Evolutionary conservation across 192 early-diverging fungal species (phyloP).

Genomic region (Radiomyces spectabilis): DNA sequence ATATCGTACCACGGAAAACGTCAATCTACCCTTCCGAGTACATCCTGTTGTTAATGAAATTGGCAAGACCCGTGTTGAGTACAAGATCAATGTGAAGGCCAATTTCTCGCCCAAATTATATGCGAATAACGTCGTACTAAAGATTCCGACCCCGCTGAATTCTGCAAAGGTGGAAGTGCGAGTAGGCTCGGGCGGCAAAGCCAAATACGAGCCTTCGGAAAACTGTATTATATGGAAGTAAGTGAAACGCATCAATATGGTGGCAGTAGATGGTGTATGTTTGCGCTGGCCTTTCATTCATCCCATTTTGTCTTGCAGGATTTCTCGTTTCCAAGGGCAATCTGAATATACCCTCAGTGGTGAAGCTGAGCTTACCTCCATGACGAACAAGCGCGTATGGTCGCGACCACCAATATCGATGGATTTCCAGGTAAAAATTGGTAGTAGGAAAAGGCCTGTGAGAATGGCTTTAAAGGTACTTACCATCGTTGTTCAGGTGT

Average conservation of each 20-base stretch:
- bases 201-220: slow-evolving; percentile 91
- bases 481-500: slow-evolving; percentile 41
- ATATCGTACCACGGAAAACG: slow-evolving; percentile 91
- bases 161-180: slow-evolving; percentile 77
- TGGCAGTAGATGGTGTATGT: too few relatives aligned
- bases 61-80: slow-evolving; percentile 76
- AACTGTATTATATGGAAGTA: slow-evolving; percentile 95
- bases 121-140: slow-evolving; percentile 84
- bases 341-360: slow-evolving; percentile 77
- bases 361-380: slow-evolving; percentile 75
- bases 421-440: slow-evolving; percentile 66
- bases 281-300: too few relatives aligned
- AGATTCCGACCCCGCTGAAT: slow-evolving; percentile 87
- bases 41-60: slow-evolving; percentile 88
- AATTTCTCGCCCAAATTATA: slow-evolving; percentile 84
- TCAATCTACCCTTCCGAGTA: slow-evolving; percentile 93
- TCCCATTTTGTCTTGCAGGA: slow-evolving; percentile 48
- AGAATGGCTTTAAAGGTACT: not conserved
- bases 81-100: slow-evolving; percentile 82
- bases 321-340: slow-evolving; percentile 86
- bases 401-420: slow-evolving; percentile 91
- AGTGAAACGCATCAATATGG: slow-evolving; percentile 17
- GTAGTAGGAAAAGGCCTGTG: slow-evolving; percentile 34
- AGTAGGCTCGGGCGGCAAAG: slow-evolving; percentile 72
- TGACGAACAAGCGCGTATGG: slow-evolving; percentile 85